Conservation (phyloP, 208 protist genomes). For the Crithidia fasciculata region DNA sequence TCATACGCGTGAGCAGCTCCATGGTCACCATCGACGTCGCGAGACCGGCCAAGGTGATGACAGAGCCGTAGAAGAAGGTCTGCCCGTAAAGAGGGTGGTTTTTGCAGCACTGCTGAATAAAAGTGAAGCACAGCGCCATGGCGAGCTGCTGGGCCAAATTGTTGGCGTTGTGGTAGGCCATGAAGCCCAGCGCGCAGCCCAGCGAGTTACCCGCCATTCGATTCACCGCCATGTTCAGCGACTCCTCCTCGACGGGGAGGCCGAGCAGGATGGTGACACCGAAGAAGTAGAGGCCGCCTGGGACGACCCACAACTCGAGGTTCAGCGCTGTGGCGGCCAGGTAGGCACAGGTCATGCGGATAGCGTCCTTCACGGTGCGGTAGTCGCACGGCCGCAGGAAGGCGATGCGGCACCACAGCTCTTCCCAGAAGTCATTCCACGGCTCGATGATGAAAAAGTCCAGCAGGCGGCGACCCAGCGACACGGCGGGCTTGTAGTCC, state of each 20-base stretch:
- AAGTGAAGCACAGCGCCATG: conserved; percentile 31
- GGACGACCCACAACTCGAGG: conserved; percentile 43
- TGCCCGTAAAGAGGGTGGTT: conserved; percentile 43
- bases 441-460: conserved; percentile 56
- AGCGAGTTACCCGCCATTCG: conserved; percentile 43
- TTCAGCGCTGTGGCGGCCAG: conserved; percentile 43
- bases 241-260: conserved; percentile 58
- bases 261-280: conserved; percentile 66
- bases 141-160: conserved; percentile 33
- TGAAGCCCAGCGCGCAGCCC: conserved; percentile 41
- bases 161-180: conserved; percentile 41
- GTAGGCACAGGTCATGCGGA: conserved; percentile 60
- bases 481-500: conserved; percentile 41
- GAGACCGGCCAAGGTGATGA: conserved; percentile 39
- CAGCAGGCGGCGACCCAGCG: conserved; percentile 31
- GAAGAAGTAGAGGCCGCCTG: conserved; percentile 52
- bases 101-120: conserved; percentile 35
- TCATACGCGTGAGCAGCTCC: conserved; percentile 43
- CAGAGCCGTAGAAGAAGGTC: conserved; percentile 45
- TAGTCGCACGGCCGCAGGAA: conserved; percentile 51
- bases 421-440: conserved; percentile 59
- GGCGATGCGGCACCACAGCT: conserved; percentile 49
- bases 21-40: conserved; percentile 34
- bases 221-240: conserved; percentile 42
- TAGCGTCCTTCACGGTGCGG: conserved; percentile 58